Conservation (phyloP, 192 early-diverging fungal species). For the Coemansia sp. region DNA sequence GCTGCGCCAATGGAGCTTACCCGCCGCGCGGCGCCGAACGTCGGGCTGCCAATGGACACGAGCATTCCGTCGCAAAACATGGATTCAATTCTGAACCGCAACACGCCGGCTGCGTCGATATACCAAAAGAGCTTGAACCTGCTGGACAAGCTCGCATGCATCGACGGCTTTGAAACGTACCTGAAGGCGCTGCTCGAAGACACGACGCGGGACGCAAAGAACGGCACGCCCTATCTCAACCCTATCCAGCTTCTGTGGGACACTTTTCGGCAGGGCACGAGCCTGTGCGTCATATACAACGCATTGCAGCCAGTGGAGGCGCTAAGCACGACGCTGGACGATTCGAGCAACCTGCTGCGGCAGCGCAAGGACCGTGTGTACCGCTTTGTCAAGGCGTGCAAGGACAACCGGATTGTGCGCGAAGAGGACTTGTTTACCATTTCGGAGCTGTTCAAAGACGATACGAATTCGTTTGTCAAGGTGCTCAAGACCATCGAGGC, state of each 20-base stretch:
- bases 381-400: slow-evolving; percentile 86
- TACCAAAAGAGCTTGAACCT: slow-evolving; percentile 72
- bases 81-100: slow-evolving; percentile 51
- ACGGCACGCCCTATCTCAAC: slow-evolving; percentile 52
- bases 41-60: slow-evolving; percentile 33
- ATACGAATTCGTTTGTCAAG: slow-evolving; percentile 96
- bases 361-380: slow-evolving; percentile 82
- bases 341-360: slow-evolving; percentile 59
- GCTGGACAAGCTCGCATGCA: slow-evolving; percentile 67
- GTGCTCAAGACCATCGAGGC: slow-evolving; percentile 82
- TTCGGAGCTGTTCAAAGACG: slow-evolving; percentile 86
- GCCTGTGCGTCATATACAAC: slow-evolving; percentile 72
- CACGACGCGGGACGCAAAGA: slow-evolving; percentile 33
- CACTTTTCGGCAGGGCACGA: slow-evolving; percentile 68
- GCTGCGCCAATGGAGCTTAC: slow-evolving; percentile 37
- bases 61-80: slow-evolving; percentile 47
- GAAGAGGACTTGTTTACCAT: slow-evolving; percentile 82
- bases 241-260: slow-evolving; percentile 73
- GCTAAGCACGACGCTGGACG: slow-evolving; percentile 58
- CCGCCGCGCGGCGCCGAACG: slow-evolving; percentile 22
- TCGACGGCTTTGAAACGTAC: slow-evolving; percentile 67
- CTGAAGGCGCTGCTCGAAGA: slow-evolving; percentile 52
- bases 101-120: slow-evolving; percentile 58
- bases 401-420: slow-evolving; percentile 68
- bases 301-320: slow-evolving; percentile 62